Conservation (phyloP, 306 rosid species). For the Rosa persica region DNA sequence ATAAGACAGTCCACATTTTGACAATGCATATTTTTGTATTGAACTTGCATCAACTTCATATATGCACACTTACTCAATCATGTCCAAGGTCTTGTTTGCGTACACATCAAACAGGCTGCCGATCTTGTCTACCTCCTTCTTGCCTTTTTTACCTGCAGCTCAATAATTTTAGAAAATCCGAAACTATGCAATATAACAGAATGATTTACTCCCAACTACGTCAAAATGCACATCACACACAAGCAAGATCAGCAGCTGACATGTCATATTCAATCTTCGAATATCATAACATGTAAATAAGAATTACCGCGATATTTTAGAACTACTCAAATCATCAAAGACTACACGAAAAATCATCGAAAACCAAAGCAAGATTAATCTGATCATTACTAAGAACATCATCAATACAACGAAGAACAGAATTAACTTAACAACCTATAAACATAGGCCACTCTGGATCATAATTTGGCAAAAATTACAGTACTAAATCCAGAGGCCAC, state of each 20-base stretch:
- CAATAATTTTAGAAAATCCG: slow-evolving; percentile 22
- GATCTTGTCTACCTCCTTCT: slow-evolving; percentile 44
- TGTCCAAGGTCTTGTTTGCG: slow-evolving; percentile 38
- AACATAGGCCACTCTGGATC: neutral
- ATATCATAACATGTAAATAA: neutral
- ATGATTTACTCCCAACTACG: neutral
- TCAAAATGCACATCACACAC: neutral
- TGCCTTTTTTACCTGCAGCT: slow-evolving; percentile 42
- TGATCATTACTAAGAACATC: neutral
- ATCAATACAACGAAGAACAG: neutral
- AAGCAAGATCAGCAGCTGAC: no score
- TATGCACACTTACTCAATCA: slow-evolving; percentile 64
- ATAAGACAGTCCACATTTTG: neutral
- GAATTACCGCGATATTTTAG: neutral
- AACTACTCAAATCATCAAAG: neutral
- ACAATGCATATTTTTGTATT: neutral
- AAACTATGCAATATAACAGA: neutral
- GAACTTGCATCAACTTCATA: neutral
- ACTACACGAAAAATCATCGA: neutral
- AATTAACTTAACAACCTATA: neutral
- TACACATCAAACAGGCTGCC: slow-evolving; percentile 45
- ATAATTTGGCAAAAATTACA: neutral
- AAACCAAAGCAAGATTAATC: neutral
- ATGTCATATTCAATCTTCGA: neutral
- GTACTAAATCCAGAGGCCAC: no score